A percentile compares a stretch with the other conserved stretches of the same genome.
These are phyloP conservation scores for Penicillium sp. DNA, from an alignment of 2,329 filamentous ascomycete species.

Conservation along the genomic window DNA sequence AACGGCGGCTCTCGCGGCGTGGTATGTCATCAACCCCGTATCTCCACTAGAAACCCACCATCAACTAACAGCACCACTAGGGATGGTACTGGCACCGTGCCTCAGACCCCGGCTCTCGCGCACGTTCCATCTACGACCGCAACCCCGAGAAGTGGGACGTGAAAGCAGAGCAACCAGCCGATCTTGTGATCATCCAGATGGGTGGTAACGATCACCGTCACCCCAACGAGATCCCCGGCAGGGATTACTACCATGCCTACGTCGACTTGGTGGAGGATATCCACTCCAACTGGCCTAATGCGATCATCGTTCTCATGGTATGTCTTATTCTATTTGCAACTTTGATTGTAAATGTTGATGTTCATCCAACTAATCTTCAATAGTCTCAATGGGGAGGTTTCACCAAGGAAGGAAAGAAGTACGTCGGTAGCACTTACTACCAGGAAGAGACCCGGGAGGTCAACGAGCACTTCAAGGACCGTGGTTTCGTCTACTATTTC, in stretches of 20 bases:
- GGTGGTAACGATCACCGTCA: constrained; percentile 50
- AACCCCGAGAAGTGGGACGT: constrained; percentile 33
- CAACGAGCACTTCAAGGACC: constrained; percentile 52
- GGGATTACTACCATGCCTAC: constrained; percentile 43
- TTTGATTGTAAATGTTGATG: background rate
- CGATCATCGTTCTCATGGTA: constrained; percentile 45
- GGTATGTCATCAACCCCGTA: constrained; percentile 15
- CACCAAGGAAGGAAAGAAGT: constrained; percentile 52
- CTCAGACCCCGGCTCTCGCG: constrained; percentile 54
- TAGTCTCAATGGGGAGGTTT: constrained; percentile 59
- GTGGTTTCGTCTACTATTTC: constrained; percentile 61
- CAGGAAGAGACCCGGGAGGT: constrained; percentile 53
- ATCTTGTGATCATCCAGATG: constrained; percentile 49
- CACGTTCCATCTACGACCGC: constrained; percentile 43
- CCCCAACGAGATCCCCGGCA: constrained; percentile 42
- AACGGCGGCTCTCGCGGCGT: constrained; percentile 53
- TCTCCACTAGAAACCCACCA: background rate
- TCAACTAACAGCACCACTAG: constrained; percentile 18
- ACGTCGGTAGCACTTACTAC: constrained; percentile 50
- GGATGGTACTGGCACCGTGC: constrained; percentile 60
- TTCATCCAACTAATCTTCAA: constrained; percentile 1
- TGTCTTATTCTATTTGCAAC: background rate
- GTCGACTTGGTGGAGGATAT: constrained; percentile 44
- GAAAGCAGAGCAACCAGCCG: constrained; percentile 31
- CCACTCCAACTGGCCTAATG: constrained; percentile 43